Base-by-base conservation (phyloP, 1,284 basidiomycete species). In the Rhodotorula sp. region DNA sequence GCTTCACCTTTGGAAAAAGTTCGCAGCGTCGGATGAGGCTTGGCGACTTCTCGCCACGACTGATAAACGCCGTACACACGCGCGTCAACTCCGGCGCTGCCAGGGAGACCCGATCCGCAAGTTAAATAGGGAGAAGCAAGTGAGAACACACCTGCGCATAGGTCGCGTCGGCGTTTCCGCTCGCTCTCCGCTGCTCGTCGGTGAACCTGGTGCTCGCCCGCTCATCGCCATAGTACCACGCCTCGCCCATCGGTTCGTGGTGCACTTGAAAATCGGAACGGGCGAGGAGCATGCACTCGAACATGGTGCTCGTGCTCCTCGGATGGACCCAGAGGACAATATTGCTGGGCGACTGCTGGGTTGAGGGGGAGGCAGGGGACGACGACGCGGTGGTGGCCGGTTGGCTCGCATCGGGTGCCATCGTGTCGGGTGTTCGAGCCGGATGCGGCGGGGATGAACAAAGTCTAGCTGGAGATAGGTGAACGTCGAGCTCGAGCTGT, bases 141-240 rank as follows among this genome's bases (percentile, higher is more conserved):
- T 29, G 23, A 7, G 15, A 48, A 23, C 76, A 51, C 39, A 77
- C 77, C 71, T 76, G 76, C n/a, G 64, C 62, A 60, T 73, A 78
- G 3, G 74, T 75, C 23, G 69, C 47, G 18, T 77, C 70, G n/a
- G 39, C 39, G 57, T 74, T 75, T 26, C 72, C 68, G 12, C 71
- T 70, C 63, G 71, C 48, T 8, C 64, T 31, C 52, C 77, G 74
- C 29, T 65, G 47, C 57, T 75, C 69, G 3, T 68, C 68, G 26
- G 57, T 62, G 59, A 76, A 78, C 5, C 77, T 69, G 39, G 62
- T 49, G 34, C 68, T 67, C 21, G 77, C 71, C n/a, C 73, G 68
- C 62, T 78, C 75, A 39, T 47, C 48, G 0, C 64, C 61, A 58
- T 71, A 78, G 63, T 78, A 78, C 65, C 64, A 78, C 7, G 72